phyloP scores from a whole-genome alignment of 106 monocot genomes.

The Chionographis japonica region DNA sequence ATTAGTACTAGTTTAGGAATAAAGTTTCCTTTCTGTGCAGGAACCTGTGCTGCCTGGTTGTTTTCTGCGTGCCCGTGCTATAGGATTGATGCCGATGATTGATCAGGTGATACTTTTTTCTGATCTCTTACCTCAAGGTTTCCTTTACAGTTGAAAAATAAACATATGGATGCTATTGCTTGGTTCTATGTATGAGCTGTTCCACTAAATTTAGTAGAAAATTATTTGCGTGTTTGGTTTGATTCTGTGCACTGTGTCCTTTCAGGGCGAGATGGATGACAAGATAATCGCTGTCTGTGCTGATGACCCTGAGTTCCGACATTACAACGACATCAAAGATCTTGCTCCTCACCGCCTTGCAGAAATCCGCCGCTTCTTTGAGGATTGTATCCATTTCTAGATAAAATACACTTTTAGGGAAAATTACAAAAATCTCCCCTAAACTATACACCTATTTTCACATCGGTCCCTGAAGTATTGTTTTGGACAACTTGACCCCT shows the following conservation, averaged over 20 bases:
- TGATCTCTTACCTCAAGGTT: background rate
- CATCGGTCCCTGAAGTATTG: too few species aligned
- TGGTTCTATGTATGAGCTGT: too few species aligned
- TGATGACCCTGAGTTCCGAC: constrained; percentile 70
- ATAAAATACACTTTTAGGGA: background rate
- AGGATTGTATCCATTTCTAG: constrained; percentile 55
- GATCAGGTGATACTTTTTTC: constrained; percentile 46
- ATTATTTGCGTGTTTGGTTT: background rate
- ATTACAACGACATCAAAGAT: constrained; percentile 69
- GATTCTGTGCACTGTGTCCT: background rate
- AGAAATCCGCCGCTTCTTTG: constrained; percentile 84
- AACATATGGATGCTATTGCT: too few species aligned
- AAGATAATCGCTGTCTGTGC: constrained; percentile 88
- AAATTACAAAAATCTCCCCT: too few species aligned
- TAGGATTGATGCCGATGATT: constrained; percentile 90
- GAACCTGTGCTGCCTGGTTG: constrained; percentile 69
- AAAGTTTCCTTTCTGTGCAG: constrained; percentile 17
- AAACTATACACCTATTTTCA: too few species aligned
- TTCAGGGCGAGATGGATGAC: constrained; percentile 77
- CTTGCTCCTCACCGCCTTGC: constrained; percentile 73
- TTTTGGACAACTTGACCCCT: too few species aligned
- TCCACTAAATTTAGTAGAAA: too few species aligned
- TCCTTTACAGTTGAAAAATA: too few species aligned
- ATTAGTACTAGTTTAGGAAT: too few species aligned
- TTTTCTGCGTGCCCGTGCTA: constrained; percentile 78